A percentile compares a stretch with the other conserved stretches of the same genome.
These are phyloP conservation scores for Chalciporus chontae DNA, from an alignment of 768 basidiomycete species.

Conservation along the genomic window DNA sequence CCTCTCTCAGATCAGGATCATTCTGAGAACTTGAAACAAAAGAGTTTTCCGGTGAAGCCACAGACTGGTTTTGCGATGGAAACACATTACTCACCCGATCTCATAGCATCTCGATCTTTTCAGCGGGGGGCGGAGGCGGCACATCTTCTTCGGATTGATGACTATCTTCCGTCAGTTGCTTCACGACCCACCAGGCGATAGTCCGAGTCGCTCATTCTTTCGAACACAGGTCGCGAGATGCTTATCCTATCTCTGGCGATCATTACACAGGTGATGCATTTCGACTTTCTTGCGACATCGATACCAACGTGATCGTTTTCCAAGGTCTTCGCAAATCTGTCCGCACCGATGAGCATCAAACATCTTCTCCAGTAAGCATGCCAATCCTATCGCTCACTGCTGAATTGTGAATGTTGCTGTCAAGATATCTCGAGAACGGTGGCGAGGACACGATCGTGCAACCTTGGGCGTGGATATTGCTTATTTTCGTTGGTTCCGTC, in stretches of 20 bases:
- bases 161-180: conserved; percentile 6
- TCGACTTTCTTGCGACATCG: not conserved
- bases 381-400: not conserved
- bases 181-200: not conserved
- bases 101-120: conserved; percentile 27
- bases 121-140: conserved; percentile 8
- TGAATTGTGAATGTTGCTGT: not conserved
- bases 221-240: conserved; percentile 4
- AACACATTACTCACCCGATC: not conserved
- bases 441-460: conserved; percentile 46
- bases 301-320: not conserved
- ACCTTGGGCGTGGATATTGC: conserved; percentile 68
- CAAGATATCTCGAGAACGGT: conserved; percentile 54
- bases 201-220: not conserved
- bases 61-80: not conserved
- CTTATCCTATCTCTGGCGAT: conserved; percentile 3
- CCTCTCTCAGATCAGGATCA: conserved; percentile 47
- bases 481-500: conserved; percentile 48
- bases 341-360: conserved; percentile 31
- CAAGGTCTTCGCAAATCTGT: conserved; percentile 21
- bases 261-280: conserved; percentile 4
- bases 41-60: conserved; percentile 27
- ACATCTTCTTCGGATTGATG: conserved; percentile 17
- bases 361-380: conserved; percentile 26
- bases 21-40: conserved; percentile 32